These are phyloP conservation scores for Saccharomyces hybrid DNA, from an alignment of 1,139 yeast genomes.

Conservation along the genomic window DNA sequence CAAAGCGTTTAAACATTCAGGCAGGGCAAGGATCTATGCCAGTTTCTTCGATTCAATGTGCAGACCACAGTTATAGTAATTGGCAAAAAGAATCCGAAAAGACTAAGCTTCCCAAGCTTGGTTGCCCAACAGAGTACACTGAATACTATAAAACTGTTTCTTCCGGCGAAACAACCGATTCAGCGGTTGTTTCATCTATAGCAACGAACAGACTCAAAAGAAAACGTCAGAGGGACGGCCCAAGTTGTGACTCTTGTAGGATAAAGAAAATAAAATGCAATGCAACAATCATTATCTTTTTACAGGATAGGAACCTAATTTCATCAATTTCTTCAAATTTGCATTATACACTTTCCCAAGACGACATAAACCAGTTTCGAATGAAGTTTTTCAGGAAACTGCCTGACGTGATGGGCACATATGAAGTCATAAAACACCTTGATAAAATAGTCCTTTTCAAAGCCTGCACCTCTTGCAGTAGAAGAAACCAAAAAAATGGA, in stretches of 20 bases:
- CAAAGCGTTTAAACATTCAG: not conserved
- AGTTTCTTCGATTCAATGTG: not conserved
- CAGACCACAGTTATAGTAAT: not conserved
- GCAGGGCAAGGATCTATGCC: not conserved
- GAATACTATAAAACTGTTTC: not conserved
- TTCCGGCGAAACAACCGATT: not conserved
- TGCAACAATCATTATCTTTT: slow-evolving; percentile 43
- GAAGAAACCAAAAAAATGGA: slow-evolving; percentile 7
- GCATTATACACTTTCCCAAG: slow-evolving; percentile 13
- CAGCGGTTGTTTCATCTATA: not conserved
- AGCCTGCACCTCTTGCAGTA: slow-evolving; percentile 24
- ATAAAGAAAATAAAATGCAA: slow-evolving; percentile 69
- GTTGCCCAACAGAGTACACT: not conserved
- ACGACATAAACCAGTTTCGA: slow-evolving; percentile 10
- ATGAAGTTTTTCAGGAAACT: slow-evolving; percentile 10
- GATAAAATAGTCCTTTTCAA: slow-evolving; percentile 27
- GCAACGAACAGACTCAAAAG: not conserved
- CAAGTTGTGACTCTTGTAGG: slow-evolving; percentile 68
- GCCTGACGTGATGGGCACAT: slow-evolving; percentile 2
- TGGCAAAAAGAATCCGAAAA: not conserved
- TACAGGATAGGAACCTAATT: slow-evolving; percentile 18
- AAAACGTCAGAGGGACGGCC: slow-evolving; percentile 61
- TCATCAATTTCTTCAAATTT: slow-evolving; percentile 13
- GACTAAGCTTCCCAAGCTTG: not conserved
- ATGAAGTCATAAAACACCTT: slow-evolving; percentile 20